Base-by-base conservation (phyloP, 768 basidiomycete genomes). In the Boletellus sp. region DNA sequence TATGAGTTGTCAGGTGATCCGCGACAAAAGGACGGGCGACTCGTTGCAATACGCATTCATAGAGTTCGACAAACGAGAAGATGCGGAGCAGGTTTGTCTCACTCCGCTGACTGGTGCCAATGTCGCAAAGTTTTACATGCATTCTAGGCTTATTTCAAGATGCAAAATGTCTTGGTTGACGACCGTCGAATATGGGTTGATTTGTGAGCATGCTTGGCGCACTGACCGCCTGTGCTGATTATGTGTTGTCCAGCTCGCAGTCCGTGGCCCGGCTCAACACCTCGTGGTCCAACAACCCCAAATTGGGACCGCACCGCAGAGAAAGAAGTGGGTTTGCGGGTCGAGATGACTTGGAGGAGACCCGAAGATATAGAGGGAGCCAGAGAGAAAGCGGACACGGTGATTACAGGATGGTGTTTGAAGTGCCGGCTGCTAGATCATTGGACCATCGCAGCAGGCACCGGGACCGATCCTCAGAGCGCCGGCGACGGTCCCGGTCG, bases 131-230 rank as follows among this genome's bases (percentile, higher is more conserved):
- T 13, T 48, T 60, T 26, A 60, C 49, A 34, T 37, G 39, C 20
- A 31, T 33, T 43, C 3, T 56, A 94, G 88, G 96, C 92, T 9
- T 99, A 98, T 69, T 94, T 98, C 74, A 99, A 98, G 69, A 99
- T 99, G 96, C 96, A 98, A 66, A 98, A 98, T 60, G 96, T 98
- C 0, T 74, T 99, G 11, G 89, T 99, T 12, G 96, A 99, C 64
- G 96, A 99, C 69, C 81, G 94, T 13, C 83, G 96, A 12, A 98
- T 99, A 61, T 98, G 95, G 92, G 95, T 99, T 54, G 96, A 98
- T 70, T 98, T 99, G 87, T 94, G 59, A 53, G 87, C 76, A n/a
- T 33, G 38, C 41, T 45, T 42, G 31, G 26, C 31, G 10, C 42
- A 40, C 26, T 45, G 46, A 15, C 41, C 62, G 42, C 47, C 4